Evolutionary conservation across 2,329 filamentous ascomycete genomes (phyloP).

Genomic region (Davidsoniella neocaledoniae): DNA sequence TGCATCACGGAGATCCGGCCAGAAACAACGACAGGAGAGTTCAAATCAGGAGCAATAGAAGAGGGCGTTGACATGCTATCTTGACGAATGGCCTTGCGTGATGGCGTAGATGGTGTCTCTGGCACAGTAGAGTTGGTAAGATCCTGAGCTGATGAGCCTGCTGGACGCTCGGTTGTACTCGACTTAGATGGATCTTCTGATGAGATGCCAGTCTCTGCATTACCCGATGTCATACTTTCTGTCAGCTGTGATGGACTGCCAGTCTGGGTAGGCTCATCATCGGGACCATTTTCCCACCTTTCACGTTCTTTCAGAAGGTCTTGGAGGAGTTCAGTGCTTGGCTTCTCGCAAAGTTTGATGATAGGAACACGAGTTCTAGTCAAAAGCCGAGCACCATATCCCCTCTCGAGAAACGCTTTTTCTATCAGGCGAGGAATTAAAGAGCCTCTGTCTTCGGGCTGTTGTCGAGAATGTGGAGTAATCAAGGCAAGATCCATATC

Average conservation of each 20-base stretch:
- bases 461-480: conserved; percentile 40
- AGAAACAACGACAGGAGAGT: conserved; percentile 1
- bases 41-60: background rate
- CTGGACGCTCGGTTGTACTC: background rate
- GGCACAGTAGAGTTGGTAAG: too few relatives aligned
- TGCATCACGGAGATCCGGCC: conserved; percentile 7
- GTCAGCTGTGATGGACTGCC: too few relatives aligned
- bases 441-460: conserved; percentile 37
- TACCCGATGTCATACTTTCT: background rate
- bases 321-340: conserved; percentile 40
- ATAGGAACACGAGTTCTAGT: conserved; percentile 71
- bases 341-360: conserved; percentile 67
- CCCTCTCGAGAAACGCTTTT: conserved; percentile 52
- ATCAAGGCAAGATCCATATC: conserved; percentile 80
- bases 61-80: background rate
- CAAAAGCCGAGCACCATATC: conserved; percentile 60
- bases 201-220: background rate
- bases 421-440: conserved; percentile 60
- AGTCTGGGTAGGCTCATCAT: background rate
- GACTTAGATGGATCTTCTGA: background rate
- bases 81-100: background rate
- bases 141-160: background rate
- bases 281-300: conserved; percentile 50
- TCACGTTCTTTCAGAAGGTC: conserved; percentile 47
- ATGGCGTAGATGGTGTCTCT: too few relatives aligned